phyloP scores from a whole-genome alignment of 2,329 filamentous ascomycete species.

The Paradendryphiella salina region DNA sequence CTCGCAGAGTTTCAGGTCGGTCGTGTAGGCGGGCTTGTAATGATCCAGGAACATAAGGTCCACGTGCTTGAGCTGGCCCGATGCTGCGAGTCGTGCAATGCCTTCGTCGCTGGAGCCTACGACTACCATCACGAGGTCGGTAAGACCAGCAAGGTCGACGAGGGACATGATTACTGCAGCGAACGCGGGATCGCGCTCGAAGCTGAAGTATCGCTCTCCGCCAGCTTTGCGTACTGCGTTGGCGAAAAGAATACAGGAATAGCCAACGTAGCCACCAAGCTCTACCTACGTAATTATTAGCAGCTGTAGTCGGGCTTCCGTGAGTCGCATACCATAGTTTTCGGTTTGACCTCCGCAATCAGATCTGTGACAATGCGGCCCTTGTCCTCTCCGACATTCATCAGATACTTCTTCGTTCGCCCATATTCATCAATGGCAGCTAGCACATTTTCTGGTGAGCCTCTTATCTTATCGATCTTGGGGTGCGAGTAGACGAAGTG shows the following conservation, averaged over 20 bases:
- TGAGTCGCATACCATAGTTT: slow-evolving; percentile 59
- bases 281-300: slow-evolving; percentile 58
- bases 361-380: slow-evolving; percentile 70
- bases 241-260: slow-evolving; percentile 77
- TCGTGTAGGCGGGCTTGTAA: slow-evolving; percentile 74
- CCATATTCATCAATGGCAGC: slow-evolving; percentile 72
- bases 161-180: slow-evolving; percentile 69
- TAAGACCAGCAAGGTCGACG: slow-evolving; percentile 74
- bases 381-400: slow-evolving; percentile 79
- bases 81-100: slow-evolving; percentile 61
- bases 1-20: slow-evolving; percentile 77
- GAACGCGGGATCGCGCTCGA: slow-evolving; percentile 76
- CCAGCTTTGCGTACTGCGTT: slow-evolving; percentile 65
- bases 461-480: slow-evolving; percentile 65
- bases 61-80: slow-evolving; percentile 60
- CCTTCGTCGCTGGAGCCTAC: slow-evolving; percentile 71
- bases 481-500: slow-evolving; percentile 68
- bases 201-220: slow-evolving; percentile 67
- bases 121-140: slow-evolving; percentile 69
- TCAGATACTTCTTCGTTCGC: slow-evolving; percentile 69
- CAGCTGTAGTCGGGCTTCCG: background rate
- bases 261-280: slow-evolving; percentile 79
- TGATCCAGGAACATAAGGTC: slow-evolving; percentile 81
- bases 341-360: slow-evolving; percentile 67
- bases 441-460: slow-evolving; percentile 66